Base-by-base conservation (phyloP, 2,329 filamentous ascomycete species). In the Acarospora socialis region DNA sequence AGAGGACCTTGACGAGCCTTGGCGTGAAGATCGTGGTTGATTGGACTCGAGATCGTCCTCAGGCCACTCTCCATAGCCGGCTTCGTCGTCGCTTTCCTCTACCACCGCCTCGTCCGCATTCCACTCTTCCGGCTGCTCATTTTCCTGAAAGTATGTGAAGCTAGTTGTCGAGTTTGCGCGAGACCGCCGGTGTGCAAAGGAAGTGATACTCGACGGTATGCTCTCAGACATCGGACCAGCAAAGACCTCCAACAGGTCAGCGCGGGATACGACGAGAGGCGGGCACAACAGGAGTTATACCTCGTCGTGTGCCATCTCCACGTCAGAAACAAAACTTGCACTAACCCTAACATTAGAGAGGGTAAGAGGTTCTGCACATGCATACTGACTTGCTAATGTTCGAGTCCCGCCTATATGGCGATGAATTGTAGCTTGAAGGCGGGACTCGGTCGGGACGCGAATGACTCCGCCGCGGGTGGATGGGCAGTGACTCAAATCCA, bases 241-340 rank as follows among this genome's bases (percentile, higher is more conserved):
- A 57, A 87, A 98, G 28, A 92, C 70, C 68, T 70, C 28, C 8
- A 35, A 20, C 20, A 40, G 29, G 27, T 46, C 30, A 37, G 39
- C 34, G 26, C 34, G 37, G 14, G 22, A 33, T 12, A 23, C 18
- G 23, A 28, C 7, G 21, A 9, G 19, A 15, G 24, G 22, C 15
- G 8, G 14, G 35, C 15, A 43, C 36, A 47, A n/a, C n/a, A n/a
- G n/a, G n/a, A n/a, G n/a, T n/a, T 57, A 32, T 50, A 90, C 81
- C 70, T 95, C 87, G 53, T 93, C 82, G 31, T 92, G 83, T 13
- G 90, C 87, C 90, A 98, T 95, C 54, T 94, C 87, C n/a, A 95
- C 86, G 55, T 93, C 83, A 44, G 83, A 83, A 46, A 93, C 77
- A 45, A 94, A 77, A 56, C 82, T 92, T 21, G 76, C 56, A 43